Conservation (phyloP, 2,329 filamentous ascomycete species). For the Hypoxylon sp. region DNA sequence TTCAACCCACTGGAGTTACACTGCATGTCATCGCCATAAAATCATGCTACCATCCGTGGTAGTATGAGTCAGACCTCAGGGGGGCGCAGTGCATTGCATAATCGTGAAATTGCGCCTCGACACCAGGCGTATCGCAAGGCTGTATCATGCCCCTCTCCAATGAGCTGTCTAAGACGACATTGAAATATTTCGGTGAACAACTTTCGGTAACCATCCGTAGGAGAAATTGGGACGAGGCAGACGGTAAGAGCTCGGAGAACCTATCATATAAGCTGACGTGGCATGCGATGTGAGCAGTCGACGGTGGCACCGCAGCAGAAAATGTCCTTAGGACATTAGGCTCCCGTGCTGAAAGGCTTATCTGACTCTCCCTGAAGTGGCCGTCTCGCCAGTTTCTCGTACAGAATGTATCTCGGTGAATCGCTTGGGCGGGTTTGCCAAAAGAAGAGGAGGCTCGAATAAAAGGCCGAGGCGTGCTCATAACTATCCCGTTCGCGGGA, state of each 20-base stretch:
- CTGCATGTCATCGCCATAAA: neutral
- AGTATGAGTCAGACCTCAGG: constrained; percentile 17
- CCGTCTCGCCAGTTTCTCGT: constrained; percentile 5
- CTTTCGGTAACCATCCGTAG: constrained; percentile 26
- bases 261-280: constrained; percentile 16
- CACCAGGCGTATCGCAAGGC: constrained; percentile 26
- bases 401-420: neutral
- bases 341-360: constrained; percentile 1
- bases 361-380: neutral
- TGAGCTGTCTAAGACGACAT: constrained; percentile 9
- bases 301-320: constrained; percentile 5
- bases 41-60: constrained; percentile 14
- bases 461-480: neutral
- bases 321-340: constrained; percentile 3
- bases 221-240: constrained; percentile 23
- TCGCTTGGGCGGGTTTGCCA: neutral
- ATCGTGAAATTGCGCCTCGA: neutral
- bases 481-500: neutral
- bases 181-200: constrained; percentile 31
- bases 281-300: neutral
- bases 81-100: constrained; percentile 27
- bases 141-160: constrained; percentile 17
- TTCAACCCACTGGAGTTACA: neutral
- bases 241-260: constrained; percentile 1
- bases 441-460: constrained; percentile 8